phyloP scores from a whole-genome alignment of 164 flowering plant species.

The Umbellularia californica region DNA sequence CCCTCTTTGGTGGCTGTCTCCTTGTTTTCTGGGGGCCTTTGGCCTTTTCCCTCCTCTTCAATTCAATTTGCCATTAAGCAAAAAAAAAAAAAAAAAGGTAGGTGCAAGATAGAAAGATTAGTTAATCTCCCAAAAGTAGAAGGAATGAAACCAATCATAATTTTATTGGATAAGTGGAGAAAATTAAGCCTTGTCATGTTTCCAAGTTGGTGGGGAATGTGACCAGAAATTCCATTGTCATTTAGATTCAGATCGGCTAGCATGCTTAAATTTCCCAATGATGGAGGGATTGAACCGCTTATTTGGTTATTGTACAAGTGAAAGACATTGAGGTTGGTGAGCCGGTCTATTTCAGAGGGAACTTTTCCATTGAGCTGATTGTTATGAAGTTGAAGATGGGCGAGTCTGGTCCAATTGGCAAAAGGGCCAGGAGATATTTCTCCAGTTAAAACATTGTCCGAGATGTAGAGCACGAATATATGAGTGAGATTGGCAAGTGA shows the following conservation, averaged over 20 bases:
- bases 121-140: no score
- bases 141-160: no score
- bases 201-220: constrained; percentile 26
- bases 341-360: constrained; percentile 27
- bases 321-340: constrained; percentile 3
- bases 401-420: constrained; percentile 13
- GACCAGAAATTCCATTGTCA: constrained; percentile 14
- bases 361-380: constrained; percentile 17
- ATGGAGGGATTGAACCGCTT: no score
- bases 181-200: no score
- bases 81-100: no score
- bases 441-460: constrained; percentile 15
- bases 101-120: background rate
- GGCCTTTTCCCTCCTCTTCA: no score
- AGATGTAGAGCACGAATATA: constrained; percentile 15
- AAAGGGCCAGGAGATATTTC: constrained; percentile 15
- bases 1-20: no score
- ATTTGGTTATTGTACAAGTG: constrained; percentile 2
- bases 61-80: no score
- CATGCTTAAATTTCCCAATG: no score
- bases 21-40: no score
- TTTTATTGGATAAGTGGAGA: no score
- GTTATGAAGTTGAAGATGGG: constrained; percentile 3
- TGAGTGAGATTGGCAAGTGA: constrained; percentile 26
- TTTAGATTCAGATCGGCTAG: constrained; percentile 9